Evolutionary conservation across 1,284 basidiomycete species (phyloP), one percentile per base, ranked within the genome.

Genomic region (Pascua guehoae): DNA sequence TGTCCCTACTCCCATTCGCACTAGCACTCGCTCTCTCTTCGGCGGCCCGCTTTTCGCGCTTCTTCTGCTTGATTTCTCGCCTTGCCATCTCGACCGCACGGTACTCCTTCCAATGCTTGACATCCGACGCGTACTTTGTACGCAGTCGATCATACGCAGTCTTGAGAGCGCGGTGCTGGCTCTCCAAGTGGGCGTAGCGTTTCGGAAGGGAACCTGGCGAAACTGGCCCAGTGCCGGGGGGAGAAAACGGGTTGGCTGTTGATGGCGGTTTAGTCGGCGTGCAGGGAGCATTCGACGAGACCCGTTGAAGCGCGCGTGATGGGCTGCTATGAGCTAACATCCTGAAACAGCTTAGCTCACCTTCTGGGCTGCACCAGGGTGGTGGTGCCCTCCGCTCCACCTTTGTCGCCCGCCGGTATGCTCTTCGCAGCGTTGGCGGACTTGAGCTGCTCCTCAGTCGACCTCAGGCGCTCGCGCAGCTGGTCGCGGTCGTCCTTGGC

Each of bases 61-160:
- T 54, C 57, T 58, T 49, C 48, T 56, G 63, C 51, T 66, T 67
- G 16, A 62, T 38, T 50, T 66, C 62, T 41, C 56, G 57, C 38
- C 64, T 54, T 10, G 64, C 63, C 38, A 56, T 56, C 43, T 71
- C 62, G 2, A 65, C 60, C 1, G 60, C 60, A 40, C 66, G 64
- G 48, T 66, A 75, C 55, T 69, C 68, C 49, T 69, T 67, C 65
- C 66, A 68, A 41, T 68, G 67, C 49, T 54, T 56, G 7, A 63
- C 53, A 43, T 69, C 66, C 32, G 59, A 46, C 3, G 60, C 43
- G 43, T 68, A 61, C 40, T 61, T 54, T 14, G 53, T 47, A 11
- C 60, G 55, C 11, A 72, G 53, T 3, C 56, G 47, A 15, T 66
- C 60, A 47, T 68, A 66, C 37, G 65, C 66, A 5, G 38, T 18